These are phyloP conservation scores for Rutstroemia sp. DNA, from an alignment of 2,329 filamentous ascomycete genomes.

Conservation along the genomic window DNA sequence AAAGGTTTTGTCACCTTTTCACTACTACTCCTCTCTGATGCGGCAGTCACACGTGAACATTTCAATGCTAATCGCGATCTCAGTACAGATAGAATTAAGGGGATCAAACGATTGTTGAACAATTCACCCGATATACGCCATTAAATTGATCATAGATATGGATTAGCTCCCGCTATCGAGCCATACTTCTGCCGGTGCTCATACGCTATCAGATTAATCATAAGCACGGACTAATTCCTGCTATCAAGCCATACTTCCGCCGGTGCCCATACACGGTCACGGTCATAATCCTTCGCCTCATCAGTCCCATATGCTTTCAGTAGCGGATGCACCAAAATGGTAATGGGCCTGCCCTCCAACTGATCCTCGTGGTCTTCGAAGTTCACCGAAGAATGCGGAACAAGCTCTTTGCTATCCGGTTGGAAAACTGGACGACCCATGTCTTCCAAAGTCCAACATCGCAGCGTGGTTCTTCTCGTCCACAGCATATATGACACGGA, in stretches of 20 bases:
- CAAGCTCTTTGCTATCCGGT: background rate
- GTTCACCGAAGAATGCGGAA: constrained; percentile 11
- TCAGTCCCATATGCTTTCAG: constrained; percentile 13
- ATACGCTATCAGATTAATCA: too few relatives aligned
- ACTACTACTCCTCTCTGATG: too few relatives aligned
- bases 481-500: constrained; percentile 13
- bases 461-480: constrained; percentile 12
- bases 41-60: too few relatives aligned
- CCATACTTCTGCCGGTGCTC: too few relatives aligned
- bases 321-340: constrained; percentile 15
- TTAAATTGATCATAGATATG: too few relatives aligned
- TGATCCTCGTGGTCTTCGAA: constrained; percentile 12
- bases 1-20: too few relatives aligned
- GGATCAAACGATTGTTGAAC: too few relatives aligned
- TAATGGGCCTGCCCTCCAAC: constrained; percentile 8
- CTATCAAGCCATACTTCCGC: constrained; percentile 21
- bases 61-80: too few relatives aligned
- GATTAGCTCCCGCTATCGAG: too few relatives aligned
- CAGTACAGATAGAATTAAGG: too few relatives aligned
- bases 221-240: background rate
- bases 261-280: constrained; percentile 12
- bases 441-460: constrained; percentile 6
- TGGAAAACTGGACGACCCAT: background rate
- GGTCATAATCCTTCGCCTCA: constrained; percentile 17
- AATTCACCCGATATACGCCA: too few relatives aligned